Conservation (phyloP, 1,284 basidiomycete genomes). For the Fistulina hepatica region DNA sequence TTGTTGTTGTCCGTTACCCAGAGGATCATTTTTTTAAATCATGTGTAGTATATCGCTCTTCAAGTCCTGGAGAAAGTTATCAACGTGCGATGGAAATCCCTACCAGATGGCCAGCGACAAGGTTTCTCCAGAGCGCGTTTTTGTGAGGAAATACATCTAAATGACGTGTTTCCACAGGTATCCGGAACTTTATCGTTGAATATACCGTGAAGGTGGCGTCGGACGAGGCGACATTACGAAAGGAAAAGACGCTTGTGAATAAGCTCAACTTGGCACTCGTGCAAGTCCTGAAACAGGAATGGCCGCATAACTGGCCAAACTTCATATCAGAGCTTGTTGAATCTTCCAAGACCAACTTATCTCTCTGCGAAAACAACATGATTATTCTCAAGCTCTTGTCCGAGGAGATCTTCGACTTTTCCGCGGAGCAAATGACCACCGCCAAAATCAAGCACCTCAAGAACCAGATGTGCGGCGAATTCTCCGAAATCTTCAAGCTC, state of each 20-base stretch:
- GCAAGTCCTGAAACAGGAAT: constrained; percentile 98
- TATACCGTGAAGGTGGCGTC: constrained; percentile 88
- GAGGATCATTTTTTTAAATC: constrained; percentile 9
- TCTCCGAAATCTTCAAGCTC: constrained; percentile 91
- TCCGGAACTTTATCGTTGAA: constrained; percentile 95
- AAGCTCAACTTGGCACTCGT: constrained; percentile 97
- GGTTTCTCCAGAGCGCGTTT: constrained; percentile 36
- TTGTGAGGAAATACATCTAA: too few species aligned
- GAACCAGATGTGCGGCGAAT: constrained; percentile 96
- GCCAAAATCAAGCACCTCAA: constrained; percentile 97
- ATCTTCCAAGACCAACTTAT: constrained; percentile 92
- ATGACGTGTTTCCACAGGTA: constrained; percentile 43
- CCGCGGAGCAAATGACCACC: constrained; percentile 98
- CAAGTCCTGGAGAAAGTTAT: constrained; percentile 95
- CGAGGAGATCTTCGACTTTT: constrained; percentile 99
- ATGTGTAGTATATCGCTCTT: constrained; percentile 78
- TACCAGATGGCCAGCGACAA: constrained; percentile 89
- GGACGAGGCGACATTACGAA: constrained; percentile 77
- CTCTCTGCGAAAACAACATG: constrained; percentile 99
- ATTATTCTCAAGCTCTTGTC: constrained; percentile 95
- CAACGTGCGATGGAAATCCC: constrained; percentile 89
- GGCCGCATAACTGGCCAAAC: constrained; percentile 98
- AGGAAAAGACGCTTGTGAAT: constrained; percentile 93
- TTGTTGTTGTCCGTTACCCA: constrained; percentile 11
- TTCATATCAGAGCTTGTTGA: constrained; percentile 98